Evolutionary conservation across 768 basidiomycete genomes (phyloP).

Genomic region (Russula olivacea): DNA sequence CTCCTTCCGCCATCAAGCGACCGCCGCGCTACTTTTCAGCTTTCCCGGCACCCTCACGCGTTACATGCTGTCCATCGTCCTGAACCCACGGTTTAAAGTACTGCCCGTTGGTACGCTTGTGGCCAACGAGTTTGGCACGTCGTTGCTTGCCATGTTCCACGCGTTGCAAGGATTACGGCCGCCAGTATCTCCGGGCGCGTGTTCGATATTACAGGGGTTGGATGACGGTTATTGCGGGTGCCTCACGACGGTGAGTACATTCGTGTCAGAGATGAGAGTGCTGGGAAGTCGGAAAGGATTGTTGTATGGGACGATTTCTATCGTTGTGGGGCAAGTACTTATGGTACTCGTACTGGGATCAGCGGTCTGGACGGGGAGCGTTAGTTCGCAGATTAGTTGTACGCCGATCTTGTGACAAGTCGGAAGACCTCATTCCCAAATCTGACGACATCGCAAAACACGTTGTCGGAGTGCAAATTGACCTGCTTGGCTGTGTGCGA

Average conservation of each 20-base stretch:
- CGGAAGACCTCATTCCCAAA: background rate
- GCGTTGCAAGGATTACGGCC: conserved; percentile 54
- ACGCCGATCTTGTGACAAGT: conserved; percentile 31
- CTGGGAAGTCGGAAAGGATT: conserved; percentile 53
- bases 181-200: conserved; percentile 48
- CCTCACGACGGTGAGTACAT: conserved; percentile 90
- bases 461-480: conserved; percentile 23
- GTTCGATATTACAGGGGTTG: conserved; percentile 74
- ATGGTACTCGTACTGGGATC: conserved; percentile 70
- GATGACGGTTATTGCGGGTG: conserved; percentile 93
- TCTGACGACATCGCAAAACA: conserved; percentile 6
- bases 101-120: conserved; percentile 77
- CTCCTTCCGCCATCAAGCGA: conserved; percentile 68
- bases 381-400: conserved; percentile 47
- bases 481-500: background rate
- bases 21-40: conserved; percentile 82
- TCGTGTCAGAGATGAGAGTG: conserved; percentile 69
- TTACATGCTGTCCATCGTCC: conserved; percentile 62
- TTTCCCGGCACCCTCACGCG: conserved; percentile 86
- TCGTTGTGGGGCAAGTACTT: conserved; percentile 55
- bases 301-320: conserved; percentile 44
- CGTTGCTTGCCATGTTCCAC: conserved; percentile 68
- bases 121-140: conserved; percentile 75
- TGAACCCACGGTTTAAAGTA: conserved; percentile 58
- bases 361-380: conserved; percentile 47